Evolutionary conservation across 805 yeast species (phyloP).

Genomic region (Yarrowia sp.): DNA sequence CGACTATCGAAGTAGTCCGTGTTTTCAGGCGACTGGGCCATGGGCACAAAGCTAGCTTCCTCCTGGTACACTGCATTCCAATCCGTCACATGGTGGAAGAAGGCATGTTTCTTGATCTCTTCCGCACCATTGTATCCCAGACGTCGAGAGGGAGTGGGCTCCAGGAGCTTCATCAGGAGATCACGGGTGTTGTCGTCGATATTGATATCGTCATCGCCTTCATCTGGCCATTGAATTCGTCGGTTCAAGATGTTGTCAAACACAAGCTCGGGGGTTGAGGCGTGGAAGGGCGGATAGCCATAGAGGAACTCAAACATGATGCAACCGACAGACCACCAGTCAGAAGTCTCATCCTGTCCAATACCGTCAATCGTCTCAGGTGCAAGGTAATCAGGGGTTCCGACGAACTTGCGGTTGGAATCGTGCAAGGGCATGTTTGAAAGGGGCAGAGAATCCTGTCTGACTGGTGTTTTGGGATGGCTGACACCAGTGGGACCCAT

Average conservation of each 20-base stretch:
- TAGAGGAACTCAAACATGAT: slow-evolving; percentile 85
- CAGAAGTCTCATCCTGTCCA: slow-evolving; percentile 80
- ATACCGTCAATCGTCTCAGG: slow-evolving; percentile 91
- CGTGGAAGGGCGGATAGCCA: slow-evolving; percentile 96
- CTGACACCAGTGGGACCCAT: neutral
- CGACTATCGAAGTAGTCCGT: slow-evolving; percentile 89
- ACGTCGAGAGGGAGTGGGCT: slow-evolving; percentile 60
- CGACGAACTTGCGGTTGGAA: slow-evolving; percentile 67
- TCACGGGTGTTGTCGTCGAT: slow-evolving; percentile 68
- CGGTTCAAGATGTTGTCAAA: slow-evolving; percentile 76
- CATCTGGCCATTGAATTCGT: slow-evolving; percentile 78
- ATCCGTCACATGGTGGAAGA: slow-evolving; percentile 57
- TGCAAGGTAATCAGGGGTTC: slow-evolving; percentile 96
- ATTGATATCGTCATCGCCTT: slow-evolving; percentile 38
- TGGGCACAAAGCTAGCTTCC: slow-evolving; percentile 78
- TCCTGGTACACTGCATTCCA: slow-evolving; percentile 75
- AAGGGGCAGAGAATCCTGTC: neutral
- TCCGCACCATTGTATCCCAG: slow-evolving; percentile 71
- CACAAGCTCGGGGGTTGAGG: slow-evolving; percentile 69
- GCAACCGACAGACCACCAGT: slow-evolving; percentile 99
- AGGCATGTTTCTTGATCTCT: slow-evolving; percentile 77
- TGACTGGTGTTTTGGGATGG: neutral
- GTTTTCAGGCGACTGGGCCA: slow-evolving; percentile 70
- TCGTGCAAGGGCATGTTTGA: slow-evolving; percentile 67
- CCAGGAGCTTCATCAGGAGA: slow-evolving; percentile 60